phyloP scores from a whole-genome alignment of 805 yeast genomes.

The Torulaspora microellipsoides region DNA sequence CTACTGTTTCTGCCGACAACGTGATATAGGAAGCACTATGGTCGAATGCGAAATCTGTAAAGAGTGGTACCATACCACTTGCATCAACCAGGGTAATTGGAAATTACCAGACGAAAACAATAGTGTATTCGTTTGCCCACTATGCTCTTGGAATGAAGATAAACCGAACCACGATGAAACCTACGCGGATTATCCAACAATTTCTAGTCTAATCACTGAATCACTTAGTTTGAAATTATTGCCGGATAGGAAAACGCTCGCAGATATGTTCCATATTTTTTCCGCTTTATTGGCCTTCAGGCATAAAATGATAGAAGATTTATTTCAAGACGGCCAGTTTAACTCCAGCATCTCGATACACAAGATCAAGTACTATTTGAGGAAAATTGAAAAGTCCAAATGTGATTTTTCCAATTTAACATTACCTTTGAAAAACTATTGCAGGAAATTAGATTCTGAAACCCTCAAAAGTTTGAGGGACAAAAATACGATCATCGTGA shows the following conservation, averaged over 20 bases:
- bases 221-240: conserved; percentile 20
- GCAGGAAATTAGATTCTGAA: conserved; percentile 10
- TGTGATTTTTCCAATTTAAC: conserved; percentile 11
- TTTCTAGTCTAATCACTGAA: conserved; percentile 15
- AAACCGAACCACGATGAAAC: conserved; percentile 12
- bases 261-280: conserved; percentile 14
- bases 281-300: conserved; percentile 14
- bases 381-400: conserved; percentile 46
- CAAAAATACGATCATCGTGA: background rate
- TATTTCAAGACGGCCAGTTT: conserved; percentile 18
- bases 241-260: conserved; percentile 17
- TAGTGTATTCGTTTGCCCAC: conserved; percentile 48
- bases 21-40: conserved; percentile 55
- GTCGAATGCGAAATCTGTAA: conserved; percentile 65
- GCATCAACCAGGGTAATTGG: conserved; percentile 43
- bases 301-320: conserved; percentile 7
- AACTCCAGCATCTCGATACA: conserved; percentile 23
- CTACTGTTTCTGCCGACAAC: conserved; percentile 61
- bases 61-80: conserved; percentile 67
- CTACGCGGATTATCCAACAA: conserved; percentile 13
- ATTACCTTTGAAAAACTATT: conserved; percentile 13
- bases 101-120: conserved; percentile 31
- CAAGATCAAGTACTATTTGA: conserved; percentile 39
- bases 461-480: conserved; percentile 12
- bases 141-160: conserved; percentile 35